phyloP scores from a whole-genome alignment of 148 eudicot species.

The Salicornia ramosissima region DNA sequence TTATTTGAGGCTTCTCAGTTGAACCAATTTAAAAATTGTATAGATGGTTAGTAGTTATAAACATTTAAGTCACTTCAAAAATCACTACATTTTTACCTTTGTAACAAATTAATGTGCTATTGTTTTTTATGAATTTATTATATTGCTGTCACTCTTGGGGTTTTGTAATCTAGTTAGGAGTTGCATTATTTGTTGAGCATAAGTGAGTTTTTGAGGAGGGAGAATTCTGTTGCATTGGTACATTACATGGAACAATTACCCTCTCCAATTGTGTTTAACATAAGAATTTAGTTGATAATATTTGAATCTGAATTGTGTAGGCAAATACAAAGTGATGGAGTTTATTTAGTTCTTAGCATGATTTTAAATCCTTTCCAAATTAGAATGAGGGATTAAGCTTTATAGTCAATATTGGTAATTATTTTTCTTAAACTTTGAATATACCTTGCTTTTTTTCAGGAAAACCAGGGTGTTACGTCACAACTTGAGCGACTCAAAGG shows the following conservation, averaged over 20 bases:
- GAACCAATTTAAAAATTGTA: too few relatives aligned
- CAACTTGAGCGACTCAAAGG: constrained; percentile 61
- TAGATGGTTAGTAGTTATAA: too few relatives aligned
- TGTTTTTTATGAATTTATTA: not conserved
- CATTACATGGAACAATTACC: not conserved
- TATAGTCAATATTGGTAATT: not conserved
- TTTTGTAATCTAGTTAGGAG: not conserved
- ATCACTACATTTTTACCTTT: too few relatives aligned
- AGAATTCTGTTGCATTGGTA: not conserved
- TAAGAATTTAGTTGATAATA: not conserved
- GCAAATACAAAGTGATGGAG: not conserved
- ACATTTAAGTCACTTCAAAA: too few relatives aligned
- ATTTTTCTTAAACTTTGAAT: not conserved
- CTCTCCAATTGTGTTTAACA: not conserved
- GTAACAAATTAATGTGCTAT: not conserved
- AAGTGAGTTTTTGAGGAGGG: not conserved
- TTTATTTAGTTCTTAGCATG: not conserved
- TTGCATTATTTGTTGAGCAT: not conserved
- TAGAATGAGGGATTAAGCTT: not conserved
- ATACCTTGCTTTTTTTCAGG: constrained; percentile 32
- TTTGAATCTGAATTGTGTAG: not conserved
- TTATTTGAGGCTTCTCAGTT: too few relatives aligned
- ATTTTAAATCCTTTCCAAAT: not conserved
- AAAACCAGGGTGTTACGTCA: constrained; percentile 43
- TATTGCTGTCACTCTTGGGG: not conserved